Evolutionary conservation across 441 rosid genomes (phyloP), one percentile per base, ranked within the genome.

Genomic region (Croton setiger): DNA sequence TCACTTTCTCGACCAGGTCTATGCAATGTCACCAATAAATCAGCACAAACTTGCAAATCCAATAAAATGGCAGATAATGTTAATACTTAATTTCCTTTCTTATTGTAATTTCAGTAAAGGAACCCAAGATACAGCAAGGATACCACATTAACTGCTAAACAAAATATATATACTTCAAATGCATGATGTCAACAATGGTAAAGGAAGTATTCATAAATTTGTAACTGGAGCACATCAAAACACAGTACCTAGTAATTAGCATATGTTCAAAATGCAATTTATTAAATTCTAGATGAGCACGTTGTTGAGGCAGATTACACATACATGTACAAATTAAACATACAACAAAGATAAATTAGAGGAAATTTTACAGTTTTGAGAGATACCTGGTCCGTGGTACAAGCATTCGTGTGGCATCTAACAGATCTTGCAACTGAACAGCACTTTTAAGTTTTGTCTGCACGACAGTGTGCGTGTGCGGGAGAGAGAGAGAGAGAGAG

Each of bases 371-470:
- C 68, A 56, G 48, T 27, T 49, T 45, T 17, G 69, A 48, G 64
- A 37, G 67, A 73, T 85, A 96, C 99, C 99, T 88, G 78, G 88
- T 70, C 77, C 98, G 97, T 63, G 99, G 99, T 60, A 96, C 98
- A 71, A 96, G 88, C 75, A 86, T 87, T 74, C 99, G 83, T 69
- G 99, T 96, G 67, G 99, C 99, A 80, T 96, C 99, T 78, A 96
- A 82, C 69, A 96, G 81, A 85, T 96, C 99, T 88, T 96, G 99
- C 87, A 96, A 76, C 80, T 96, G 98, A 76, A 96, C 82, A 37
- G 98, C 99, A 81, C 89, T 93, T 83, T 96, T 96, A 63, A 96
- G 98, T 82, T 93, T 96, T 70, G 99, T 96, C 99, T 96, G 88
- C 70, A 70, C 78, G 64, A 70, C 56, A 48, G 57, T 0, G 31